Base-by-base conservation (phyloP, 768 basidiomycete genomes). In the Macrocybe gigantea region DNA sequence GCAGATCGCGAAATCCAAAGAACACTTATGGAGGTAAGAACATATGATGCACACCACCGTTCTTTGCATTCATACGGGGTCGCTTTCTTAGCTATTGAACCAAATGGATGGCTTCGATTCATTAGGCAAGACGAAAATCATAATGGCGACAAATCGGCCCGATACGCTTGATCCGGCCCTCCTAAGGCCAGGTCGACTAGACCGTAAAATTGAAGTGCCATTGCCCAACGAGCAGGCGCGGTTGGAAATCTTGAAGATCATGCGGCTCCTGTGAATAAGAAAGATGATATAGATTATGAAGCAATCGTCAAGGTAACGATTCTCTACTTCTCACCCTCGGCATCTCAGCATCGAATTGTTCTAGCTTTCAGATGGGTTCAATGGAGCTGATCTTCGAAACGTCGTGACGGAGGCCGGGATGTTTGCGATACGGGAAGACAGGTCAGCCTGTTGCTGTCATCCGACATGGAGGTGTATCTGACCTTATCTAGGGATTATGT, bases 31-130 rank as follows among this genome's bases (percentile, higher is more conserved):
- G 96, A 99, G 70, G 76, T 75, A 47, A 32, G 70, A 55, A 12
- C 7, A 6, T 7, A 15, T 49, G 31, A 34, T 36, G 36, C 2
- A 6, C 29, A 39, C 22, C 38, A 15, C 8, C 32, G 11, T 6
- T 11, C 1, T 31, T 38, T 8, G 32, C 35, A 41, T 40, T 39
- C 6, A 35, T 33, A 38, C 11, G 13, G 34, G 10, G 34, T 52
- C 2, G 51, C 8, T 41, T 42, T 44, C 37, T 11, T 57, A 95
- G 93, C 75, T 99, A 22, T 78, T 99, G 32, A 98, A 98, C 61
- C 95, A 98, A 69, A 96, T 99, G 93, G 96, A 99, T 63, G 96
- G 96, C 15, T 99, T 99, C 70, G 96, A 98, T 67, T 93, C 95
- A 11, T 74, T 99, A 30, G 96, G 96, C 39, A 76, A 75, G 54